Percentiles rank a stretch among this genome's conserved stretches.
Evolutionary conservation across 2,329 filamentous ascomycete species (phyloP).

Genomic region (Exophiala calicioides): DNA sequence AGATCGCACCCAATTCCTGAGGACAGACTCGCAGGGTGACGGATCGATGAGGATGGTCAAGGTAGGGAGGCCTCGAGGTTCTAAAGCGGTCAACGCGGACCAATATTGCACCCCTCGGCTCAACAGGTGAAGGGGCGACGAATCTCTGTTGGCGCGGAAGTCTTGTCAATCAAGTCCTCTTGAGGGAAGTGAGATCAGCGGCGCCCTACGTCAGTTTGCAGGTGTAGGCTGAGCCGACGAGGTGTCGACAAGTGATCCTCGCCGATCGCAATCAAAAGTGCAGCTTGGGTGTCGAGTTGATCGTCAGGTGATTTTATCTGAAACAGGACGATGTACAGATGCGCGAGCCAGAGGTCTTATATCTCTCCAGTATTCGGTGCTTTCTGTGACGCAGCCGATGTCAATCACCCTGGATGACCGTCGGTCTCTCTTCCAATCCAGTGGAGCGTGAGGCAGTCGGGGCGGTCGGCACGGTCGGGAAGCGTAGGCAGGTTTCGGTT

Average conservation of each 20-base stretch:
- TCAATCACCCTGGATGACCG: too few relatives aligned
- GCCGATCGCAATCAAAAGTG: slow-evolving; percentile 28
- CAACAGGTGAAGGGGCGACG: background rate
- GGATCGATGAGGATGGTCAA: too few relatives aligned
- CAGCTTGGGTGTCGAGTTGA: slow-evolving; percentile 10
- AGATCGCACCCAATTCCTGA: too few relatives aligned
- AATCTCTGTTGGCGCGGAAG: background rate
- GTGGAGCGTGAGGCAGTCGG: background rate
- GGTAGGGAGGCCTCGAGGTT: too few relatives aligned
- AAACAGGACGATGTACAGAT: slow-evolving; percentile 20
- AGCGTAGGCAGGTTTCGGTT: background rate
- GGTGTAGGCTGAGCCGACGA: slow-evolving; percentile 10
- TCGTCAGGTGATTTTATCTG: slow-evolving; percentile 17
- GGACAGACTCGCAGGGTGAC: too few relatives aligned
- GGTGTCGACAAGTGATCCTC: slow-evolving; percentile 17
- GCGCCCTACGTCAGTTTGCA: slow-evolving; percentile 18
- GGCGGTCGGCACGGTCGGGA: background rate
- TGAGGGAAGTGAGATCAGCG: slow-evolving; percentile 13
- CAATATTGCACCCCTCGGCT: too few relatives aligned
- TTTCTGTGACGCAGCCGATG: too few relatives aligned
- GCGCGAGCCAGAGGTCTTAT: slow-evolving; percentile 3
- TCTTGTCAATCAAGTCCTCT: background rate
- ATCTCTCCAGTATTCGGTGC: too few relatives aligned
- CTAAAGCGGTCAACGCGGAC: too few relatives aligned
- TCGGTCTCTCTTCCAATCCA: slow-evolving; percentile 7